Percentiles rank a stretch among this genome's conserved stretches.
Conservation (phyloP, 352 stramenopile species). For the Phytophthora parvispora region DNA sequence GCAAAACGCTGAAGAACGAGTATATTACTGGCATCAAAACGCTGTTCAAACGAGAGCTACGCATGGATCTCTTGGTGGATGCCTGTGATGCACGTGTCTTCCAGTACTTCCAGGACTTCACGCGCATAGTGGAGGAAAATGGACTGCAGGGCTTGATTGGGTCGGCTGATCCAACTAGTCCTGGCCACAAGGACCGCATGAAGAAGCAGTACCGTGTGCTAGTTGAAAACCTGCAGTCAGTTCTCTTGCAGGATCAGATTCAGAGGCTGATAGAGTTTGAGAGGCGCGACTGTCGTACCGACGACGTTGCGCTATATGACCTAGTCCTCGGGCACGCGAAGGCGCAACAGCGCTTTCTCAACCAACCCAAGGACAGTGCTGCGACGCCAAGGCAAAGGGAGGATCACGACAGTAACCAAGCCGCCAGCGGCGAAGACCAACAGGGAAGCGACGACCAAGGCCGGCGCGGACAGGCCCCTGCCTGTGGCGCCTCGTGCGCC, state of each 20-base stretch:
- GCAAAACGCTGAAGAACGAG: constrained; percentile 20
- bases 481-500: background rate
- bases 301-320: constrained; percentile 8
- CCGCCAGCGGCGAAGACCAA: background rate
- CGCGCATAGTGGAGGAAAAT: constrained; percentile 17
- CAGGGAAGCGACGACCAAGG: background rate
- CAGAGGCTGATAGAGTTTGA: constrained; percentile 19
- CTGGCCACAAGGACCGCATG: constrained; percentile 5
- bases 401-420: background rate
- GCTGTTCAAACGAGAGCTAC: constrained; percentile 17
- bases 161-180: background rate
- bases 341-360: constrained; percentile 7
- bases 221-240: constrained; percentile 3
- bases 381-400: background rate
- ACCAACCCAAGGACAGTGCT: constrained; percentile 1
- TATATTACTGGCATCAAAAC: constrained; percentile 19
- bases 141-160: constrained; percentile 16
- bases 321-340: constrained; percentile 19
- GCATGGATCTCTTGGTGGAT: constrained; percentile 19
- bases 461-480: background rate
- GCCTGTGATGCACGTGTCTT: constrained; percentile 19
- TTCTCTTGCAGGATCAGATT: constrained; percentile 7
- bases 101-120: constrained; percentile 27
- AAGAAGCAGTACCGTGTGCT: constrained; percentile 2
- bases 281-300: background rate